Conservation (phyloP, 306 rosid species). For the Cucumis melo region DNA sequence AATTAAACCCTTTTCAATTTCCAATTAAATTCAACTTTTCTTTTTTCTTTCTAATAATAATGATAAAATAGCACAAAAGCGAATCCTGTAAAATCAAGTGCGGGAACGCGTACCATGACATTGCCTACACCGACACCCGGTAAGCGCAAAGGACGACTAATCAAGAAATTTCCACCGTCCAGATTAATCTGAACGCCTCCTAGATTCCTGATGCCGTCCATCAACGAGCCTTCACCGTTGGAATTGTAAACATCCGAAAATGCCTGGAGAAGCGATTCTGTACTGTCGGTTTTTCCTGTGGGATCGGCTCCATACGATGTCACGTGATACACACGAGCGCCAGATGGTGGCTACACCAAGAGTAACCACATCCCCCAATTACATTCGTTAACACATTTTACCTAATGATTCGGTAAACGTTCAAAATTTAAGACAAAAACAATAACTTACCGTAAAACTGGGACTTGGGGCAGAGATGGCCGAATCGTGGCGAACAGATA, state of each 20-base stretch:
- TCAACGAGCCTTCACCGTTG: slow-evolving; percentile 28
- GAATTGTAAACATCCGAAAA: slow-evolving; percentile 43
- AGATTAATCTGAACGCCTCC: slow-evolving; percentile 67
- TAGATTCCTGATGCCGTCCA: slow-evolving; percentile 47
- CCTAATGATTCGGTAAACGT: too few species aligned
- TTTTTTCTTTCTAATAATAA: neutral
- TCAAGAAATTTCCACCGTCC: slow-evolving; percentile 64
- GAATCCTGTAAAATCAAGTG: neutral
- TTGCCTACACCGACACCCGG: slow-evolving; percentile 59
- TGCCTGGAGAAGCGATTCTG: slow-evolving; percentile 46
- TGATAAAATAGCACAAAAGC: neutral
- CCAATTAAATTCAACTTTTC: neutral
- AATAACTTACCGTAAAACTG: neutral
- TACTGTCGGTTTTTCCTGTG: slow-evolving; percentile 61
- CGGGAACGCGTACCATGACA: slow-evolving; percentile 40
- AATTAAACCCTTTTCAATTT: neutral
- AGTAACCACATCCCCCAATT: too few species aligned
- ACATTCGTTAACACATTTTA: too few species aligned
- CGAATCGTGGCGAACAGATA: neutral
- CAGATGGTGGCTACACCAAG: slow-evolving; percentile 24
- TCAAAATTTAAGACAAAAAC: neutral
- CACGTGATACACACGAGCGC: slow-evolving; percentile 35
- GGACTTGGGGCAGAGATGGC: neutral
- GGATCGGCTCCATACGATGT: slow-evolving; percentile 86
- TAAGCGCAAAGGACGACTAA: slow-evolving; percentile 39